Evolutionary conservation across 352 stramenopile species (phyloP).

Genomic region (Elongisporangium undulatum): DNA sequence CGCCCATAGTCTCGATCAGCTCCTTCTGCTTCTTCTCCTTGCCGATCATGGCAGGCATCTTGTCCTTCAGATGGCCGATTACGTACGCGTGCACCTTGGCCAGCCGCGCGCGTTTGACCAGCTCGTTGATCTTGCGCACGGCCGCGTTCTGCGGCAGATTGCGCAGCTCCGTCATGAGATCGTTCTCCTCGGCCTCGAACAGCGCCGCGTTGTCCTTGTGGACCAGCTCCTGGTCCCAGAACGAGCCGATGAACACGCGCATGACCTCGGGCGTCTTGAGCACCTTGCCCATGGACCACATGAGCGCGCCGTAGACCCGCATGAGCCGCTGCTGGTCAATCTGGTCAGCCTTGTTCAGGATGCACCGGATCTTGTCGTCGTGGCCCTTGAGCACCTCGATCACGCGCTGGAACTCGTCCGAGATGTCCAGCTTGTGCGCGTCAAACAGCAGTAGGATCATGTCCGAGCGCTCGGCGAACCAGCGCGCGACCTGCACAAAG

Average conservation of each 20-base stretch:
- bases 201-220: constrained; percentile 90
- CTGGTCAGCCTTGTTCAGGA: constrained; percentile 99
- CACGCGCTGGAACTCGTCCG: constrained; percentile 97
- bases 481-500: constrained; percentile 90
- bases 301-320: constrained; percentile 95
- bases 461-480: constrained; percentile 96
- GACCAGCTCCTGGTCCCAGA: constrained; percentile 92
- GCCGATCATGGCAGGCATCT: constrained; percentile 97
- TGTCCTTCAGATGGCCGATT: constrained; percentile 93
- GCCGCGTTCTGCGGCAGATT: constrained; percentile 95
- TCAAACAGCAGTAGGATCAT: constrained; percentile 99
- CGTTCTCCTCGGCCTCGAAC: constrained; percentile 96
- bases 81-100: constrained; percentile 97
- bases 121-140: constrained; percentile 92
- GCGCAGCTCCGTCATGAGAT: constrained; percentile 96
- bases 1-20: constrained; percentile 92
- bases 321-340: constrained; percentile 97
- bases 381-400: constrained; percentile 96
- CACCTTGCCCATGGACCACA: constrained; percentile 98
- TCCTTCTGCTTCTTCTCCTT: constrained; percentile 97
- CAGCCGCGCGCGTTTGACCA: constrained; percentile 95
- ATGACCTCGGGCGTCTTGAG: constrained; percentile 98
- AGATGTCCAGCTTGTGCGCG: constrained; percentile 99
- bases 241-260: constrained; percentile 97
- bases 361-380: constrained; percentile 98